Evolutionary conservation across 495 filamentous ascomycete species (phyloP).

Genomic region (Cercophora samala): DNA sequence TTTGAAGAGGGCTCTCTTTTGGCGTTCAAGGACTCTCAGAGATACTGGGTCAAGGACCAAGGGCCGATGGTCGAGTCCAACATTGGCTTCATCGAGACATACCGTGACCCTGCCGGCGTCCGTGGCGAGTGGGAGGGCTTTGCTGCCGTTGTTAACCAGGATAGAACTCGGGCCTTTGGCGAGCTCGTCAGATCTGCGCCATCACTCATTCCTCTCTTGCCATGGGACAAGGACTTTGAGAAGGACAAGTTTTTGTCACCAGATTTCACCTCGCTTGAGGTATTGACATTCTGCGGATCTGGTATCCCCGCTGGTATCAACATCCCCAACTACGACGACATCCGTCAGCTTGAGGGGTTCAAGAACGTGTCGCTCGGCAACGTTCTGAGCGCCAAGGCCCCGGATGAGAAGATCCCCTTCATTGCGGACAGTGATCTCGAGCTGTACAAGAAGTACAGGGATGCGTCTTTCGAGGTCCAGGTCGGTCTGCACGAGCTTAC

Average conservation of each 20-base stretch:
- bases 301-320: conserved; percentile 79
- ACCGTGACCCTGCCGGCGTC: conserved; percentile 88
- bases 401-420: conserved; percentile 87
- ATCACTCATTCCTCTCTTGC: conserved; percentile 78
- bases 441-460: conserved; percentile 74
- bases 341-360: conserved; percentile 90
- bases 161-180: conserved; percentile 86
- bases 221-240: conserved; percentile 86
- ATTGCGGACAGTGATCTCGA: conserved; percentile 68
- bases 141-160: conserved; percentile 70
- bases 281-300: conserved; percentile 58
- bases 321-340: conserved; percentile 90
- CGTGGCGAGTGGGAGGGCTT: conserved; percentile 98
- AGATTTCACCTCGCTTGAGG: conserved; percentile 87
- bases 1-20: conserved; percentile 81
- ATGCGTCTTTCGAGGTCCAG: conserved; percentile 89
- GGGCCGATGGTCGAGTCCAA: conserved; percentile 86
- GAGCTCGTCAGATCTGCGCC: conserved; percentile 78
- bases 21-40: conserved; percentile 86
- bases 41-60: conserved; percentile 89
- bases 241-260: conserved; percentile 93
- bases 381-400: conserved; percentile 82
- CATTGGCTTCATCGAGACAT: conserved; percentile 94
- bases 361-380: conserved; percentile 89
- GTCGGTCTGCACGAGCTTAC: conserved; percentile 94